Evolutionary conservation across 1,139 yeast genomes (phyloP).

Genomic region (Wickerhamomyces sp.): DNA sequence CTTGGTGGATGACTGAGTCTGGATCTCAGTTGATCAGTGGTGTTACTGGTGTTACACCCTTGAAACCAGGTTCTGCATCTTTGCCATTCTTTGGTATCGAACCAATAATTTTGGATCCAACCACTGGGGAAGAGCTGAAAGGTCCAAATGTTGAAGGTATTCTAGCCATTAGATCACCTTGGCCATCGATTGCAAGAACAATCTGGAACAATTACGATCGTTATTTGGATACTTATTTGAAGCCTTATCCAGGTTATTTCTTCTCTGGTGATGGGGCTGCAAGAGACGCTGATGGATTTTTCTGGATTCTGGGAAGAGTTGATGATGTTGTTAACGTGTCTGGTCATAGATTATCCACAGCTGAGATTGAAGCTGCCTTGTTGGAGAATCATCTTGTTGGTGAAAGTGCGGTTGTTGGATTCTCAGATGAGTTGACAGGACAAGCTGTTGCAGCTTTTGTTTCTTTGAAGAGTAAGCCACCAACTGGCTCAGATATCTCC

Average conservation of each 20-base stretch:
- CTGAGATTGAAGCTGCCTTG: conserved; percentile 77
- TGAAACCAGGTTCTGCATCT: conserved; percentile 77
- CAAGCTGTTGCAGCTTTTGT: conserved; percentile 83
- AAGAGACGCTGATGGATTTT: conserved; percentile 70
- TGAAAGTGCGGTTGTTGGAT: conserved; percentile 78
- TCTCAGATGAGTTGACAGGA: conserved; percentile 76
- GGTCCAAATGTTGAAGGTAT: conserved; percentile 72
- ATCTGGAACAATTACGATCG: conserved; percentile 67
- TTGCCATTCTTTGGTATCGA: conserved; percentile 74
- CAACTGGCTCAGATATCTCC: conserved; percentile 41
- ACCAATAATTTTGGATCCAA: conserved; percentile 66
- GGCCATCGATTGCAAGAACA: conserved; percentile 81
- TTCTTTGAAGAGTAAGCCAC: conserved; percentile 47
- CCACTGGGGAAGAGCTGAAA: conserved; percentile 58
- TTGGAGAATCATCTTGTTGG: conserved; percentile 67
- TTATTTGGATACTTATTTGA: conserved; percentile 65
- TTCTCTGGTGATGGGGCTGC: conserved; percentile 85
- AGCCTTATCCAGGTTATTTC: conserved; percentile 64
- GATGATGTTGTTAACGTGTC: conserved; percentile 81
- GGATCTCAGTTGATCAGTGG: conserved; percentile 74
- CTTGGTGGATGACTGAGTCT: conserved; percentile 84
- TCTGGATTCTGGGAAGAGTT: conserved; percentile 78
- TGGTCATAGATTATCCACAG: conserved; percentile 76
- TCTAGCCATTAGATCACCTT: conserved; percentile 60
- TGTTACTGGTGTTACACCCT: conserved; percentile 62